Conservation (phyloP, 2,329 filamentous ascomycete species). For the Sporothrix mexicana region DNA sequence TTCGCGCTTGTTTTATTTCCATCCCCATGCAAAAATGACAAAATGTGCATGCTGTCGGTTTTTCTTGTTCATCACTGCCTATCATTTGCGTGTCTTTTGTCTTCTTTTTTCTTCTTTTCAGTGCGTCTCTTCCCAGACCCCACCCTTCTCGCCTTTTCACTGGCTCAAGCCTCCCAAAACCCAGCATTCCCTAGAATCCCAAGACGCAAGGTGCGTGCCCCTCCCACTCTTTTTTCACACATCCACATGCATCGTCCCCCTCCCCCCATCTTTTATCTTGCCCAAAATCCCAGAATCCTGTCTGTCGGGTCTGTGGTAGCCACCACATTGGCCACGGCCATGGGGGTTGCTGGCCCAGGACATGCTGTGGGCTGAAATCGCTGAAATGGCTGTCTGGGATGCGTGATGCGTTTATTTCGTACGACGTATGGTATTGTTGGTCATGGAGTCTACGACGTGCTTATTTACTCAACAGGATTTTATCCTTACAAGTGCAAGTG, state of each 20-base stretch:
- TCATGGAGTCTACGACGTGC: too few species aligned
- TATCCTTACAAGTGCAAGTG: too few species aligned
- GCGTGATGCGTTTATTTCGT: neutral
- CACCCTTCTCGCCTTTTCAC: neutral
- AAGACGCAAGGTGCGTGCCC: neutral
- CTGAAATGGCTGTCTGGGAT: neutral
- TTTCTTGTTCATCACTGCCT: neutral
- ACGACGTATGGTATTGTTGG: neutral
- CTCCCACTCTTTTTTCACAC: neutral
- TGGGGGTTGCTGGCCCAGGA: neutral
- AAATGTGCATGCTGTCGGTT: constrained; percentile 4
- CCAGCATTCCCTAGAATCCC: too few species aligned
- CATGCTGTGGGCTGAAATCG: neutral
- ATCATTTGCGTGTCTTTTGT: neutral
- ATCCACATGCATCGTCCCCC: neutral
- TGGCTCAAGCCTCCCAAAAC: neutral
- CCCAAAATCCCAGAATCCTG: neutral
- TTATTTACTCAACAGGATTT: too few species aligned
- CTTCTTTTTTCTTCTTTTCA: neutral
- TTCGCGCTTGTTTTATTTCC: constrained; percentile 1
- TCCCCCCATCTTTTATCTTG: neutral
- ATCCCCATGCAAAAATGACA: constrained; percentile 11
- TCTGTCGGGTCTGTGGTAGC: constrained; percentile 13
- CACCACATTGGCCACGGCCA: neutral
- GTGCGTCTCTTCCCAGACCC: neutral